Base-by-base conservation (phyloP, 805 yeast genomes). In the Candida nonsorbophila region DNA sequence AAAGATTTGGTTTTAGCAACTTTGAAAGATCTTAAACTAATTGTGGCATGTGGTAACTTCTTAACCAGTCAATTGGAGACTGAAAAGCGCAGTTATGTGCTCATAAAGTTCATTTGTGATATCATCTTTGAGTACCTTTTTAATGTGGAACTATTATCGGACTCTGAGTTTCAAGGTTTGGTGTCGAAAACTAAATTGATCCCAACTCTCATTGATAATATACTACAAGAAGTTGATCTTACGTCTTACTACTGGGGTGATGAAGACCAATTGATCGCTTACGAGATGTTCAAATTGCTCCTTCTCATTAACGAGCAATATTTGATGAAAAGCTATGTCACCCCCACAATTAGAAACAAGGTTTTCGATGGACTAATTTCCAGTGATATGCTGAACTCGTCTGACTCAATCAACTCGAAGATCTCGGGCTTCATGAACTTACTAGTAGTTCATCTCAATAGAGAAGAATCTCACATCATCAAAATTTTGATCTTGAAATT, bases 261-360 rank as follows among this genome's bases (percentile, higher is more conserved):
- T 47, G 69, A 76, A 27, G 67, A 66, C 38, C 80, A 77, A 46
- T 41, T 59, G n/a, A 49, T 58, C 9, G 65, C 69, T 7, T 76
- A 74, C 37, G 73, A 84, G 22, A 77, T 80, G 37, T 78, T 87
- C 59, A 79, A 77, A 44, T 58, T 84, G 10, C 53, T 88, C 8
- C 59, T 88, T 22, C 78, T 86, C 1, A 60, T 88, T 15, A 88
- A 88, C 54, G 96, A 88, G 50, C 96, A 88, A 54, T 88, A 76
- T 53, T 75, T 88, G 79, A 80, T 85, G 74, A 37, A 63, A 41
- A 52, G 68, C 41, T 44, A 67, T 51, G 33, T 53, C 4, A 44
- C 51, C 20, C 30, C 40, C 1, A 37, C 37, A 1, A 27, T 38
- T 15, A 72, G 77, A 42, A 71, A 69, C 39, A 42, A 47, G 34